phyloP scores from a whole-genome alignment of 306 rosid species.

The Nissolia schottii region DNA sequence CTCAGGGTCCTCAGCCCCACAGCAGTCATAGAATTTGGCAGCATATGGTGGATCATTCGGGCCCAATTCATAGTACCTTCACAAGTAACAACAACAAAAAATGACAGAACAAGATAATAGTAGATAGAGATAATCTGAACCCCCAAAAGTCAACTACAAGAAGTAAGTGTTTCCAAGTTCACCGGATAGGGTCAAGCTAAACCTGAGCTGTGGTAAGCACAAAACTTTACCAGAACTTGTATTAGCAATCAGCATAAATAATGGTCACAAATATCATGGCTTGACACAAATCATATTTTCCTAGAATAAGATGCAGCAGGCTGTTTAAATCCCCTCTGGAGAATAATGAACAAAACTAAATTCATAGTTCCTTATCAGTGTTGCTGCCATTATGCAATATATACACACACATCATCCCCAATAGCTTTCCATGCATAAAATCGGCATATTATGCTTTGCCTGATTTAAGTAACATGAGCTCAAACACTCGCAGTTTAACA shows the following conservation, averaged over 20 bases:
- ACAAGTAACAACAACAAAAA: conserved; percentile 11
- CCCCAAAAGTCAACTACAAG: background rate
- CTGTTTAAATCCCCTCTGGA: background rate
- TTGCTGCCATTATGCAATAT: background rate
- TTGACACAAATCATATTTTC: background rate
- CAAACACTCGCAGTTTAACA: background rate
- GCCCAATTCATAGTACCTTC: conserved; percentile 82
- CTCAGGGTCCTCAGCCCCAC: conserved; percentile 86
- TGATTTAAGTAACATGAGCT: background rate
- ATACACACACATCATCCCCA: background rate
- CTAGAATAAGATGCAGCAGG: background rate
- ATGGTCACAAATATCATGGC: background rate
- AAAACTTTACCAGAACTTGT: background rate
- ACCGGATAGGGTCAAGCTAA: background rate
- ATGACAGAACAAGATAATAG: background rate
- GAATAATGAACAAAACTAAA: background rate
- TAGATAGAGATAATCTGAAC: background rate
- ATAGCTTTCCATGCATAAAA: background rate
- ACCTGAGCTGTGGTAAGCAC: background rate
- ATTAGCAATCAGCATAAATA: background rate
- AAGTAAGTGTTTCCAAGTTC: background rate
- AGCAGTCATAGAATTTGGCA: conserved; percentile 89
- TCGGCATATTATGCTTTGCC: conserved; percentile 1
- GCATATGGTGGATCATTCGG: conserved; percentile 77
- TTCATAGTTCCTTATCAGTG: conserved; percentile 1